phyloP scores from a whole-genome alignment of 1,139 yeast species.

The Debaryomyces psychrophilus region DNA sequence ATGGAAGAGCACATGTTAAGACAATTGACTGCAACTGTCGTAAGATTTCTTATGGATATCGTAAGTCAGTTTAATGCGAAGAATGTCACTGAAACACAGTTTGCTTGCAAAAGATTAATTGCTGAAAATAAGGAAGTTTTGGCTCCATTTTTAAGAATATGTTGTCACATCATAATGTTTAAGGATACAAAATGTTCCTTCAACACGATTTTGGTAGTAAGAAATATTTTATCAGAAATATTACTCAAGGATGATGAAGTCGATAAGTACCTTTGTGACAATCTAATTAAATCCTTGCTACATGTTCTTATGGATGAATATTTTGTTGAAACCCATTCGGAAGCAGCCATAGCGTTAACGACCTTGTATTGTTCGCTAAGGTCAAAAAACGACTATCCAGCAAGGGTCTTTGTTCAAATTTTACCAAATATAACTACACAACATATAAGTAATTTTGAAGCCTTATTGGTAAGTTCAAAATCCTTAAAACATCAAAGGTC shows the following conservation, averaged over 20 bases:
- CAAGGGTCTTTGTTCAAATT: slow-evolving; percentile 47
- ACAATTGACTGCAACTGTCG: slow-evolving; percentile 93
- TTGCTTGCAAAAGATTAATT: slow-evolving; percentile 66
- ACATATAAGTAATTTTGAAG: slow-evolving; percentile 58
- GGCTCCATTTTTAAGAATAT: slow-evolving; percentile 76
- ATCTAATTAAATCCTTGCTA: slow-evolving; percentile 50
- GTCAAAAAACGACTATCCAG: slow-evolving; percentile 60
- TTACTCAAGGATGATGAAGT: slow-evolving; percentile 73
- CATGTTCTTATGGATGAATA: slow-evolving; percentile 71
- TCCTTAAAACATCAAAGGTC: slow-evolving; percentile 75
- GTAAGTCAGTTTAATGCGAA: slow-evolving; percentile 70
- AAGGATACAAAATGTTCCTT: slow-evolving; percentile 92
- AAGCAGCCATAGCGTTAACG: slow-evolving; percentile 86
- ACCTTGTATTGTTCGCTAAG: slow-evolving; percentile 75
- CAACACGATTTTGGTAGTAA: slow-evolving; percentile 79
- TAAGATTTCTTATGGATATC: slow-evolving; percentile 81
- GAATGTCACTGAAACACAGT: slow-evolving; percentile 57
- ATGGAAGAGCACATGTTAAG: slow-evolving; percentile 94
- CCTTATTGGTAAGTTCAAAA: slow-evolving; percentile 60
- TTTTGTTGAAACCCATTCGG: slow-evolving; percentile 85
- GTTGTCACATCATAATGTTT: slow-evolving; percentile 77
- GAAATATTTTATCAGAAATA: slow-evolving; percentile 70
- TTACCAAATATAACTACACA: slow-evolving; percentile 49
- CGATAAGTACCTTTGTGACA: slow-evolving; percentile 72
- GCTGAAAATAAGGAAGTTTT: slow-evolving; percentile 66